These are phyloP conservation scores for Primulina huaijiensis DNA, from an alignment of 257 asterid species.

Conservation along the genomic window DNA sequence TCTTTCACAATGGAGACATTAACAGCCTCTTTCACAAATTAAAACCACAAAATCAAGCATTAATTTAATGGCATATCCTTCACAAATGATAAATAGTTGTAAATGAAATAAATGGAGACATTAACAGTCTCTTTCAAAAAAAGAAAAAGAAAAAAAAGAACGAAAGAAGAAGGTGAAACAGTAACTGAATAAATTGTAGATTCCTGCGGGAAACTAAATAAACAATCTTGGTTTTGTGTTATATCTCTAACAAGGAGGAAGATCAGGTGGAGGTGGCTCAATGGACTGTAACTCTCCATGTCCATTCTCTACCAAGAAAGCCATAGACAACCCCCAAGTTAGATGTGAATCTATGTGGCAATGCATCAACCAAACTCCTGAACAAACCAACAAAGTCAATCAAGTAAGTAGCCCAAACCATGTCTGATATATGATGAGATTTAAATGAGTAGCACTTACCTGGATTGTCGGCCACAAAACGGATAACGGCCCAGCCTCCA, in stretches of 20 bases:
- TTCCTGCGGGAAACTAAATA: too few relatives aligned
- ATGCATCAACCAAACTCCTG: slow-evolving; percentile 80
- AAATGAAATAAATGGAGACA: background rate
- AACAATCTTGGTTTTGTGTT: background rate
- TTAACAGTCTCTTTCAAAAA: background rate
- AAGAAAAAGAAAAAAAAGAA: too few relatives aligned
- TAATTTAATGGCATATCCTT: background rate
- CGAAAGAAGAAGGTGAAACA: background rate
- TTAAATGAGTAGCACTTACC: slow-evolving; percentile 31
- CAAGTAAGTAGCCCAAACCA: background rate
- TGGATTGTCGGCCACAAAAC: slow-evolving; percentile 67
- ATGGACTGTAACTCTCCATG: slow-evolving; percentile 45
- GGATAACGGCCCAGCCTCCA: slow-evolving; percentile 69
- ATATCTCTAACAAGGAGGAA: slow-evolving; percentile 51
- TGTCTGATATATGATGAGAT: background rate
- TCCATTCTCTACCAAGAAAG: slow-evolving; percentile 67
- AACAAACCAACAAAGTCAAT: background rate
- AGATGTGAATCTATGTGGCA: slow-evolving; percentile 77
- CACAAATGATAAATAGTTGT: background rate
- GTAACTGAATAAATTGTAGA: background rate
- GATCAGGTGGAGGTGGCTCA: slow-evolving; percentile 67
- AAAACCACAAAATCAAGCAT: background rate
- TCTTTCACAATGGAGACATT: too few relatives aligned
- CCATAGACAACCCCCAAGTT: slow-evolving; percentile 59
- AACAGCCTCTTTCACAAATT: too few relatives aligned